These are phyloP conservation scores for Globisporangium emineosum DNA, from an alignment of 352 stramenopile species.

Conservation along the genomic window DNA sequence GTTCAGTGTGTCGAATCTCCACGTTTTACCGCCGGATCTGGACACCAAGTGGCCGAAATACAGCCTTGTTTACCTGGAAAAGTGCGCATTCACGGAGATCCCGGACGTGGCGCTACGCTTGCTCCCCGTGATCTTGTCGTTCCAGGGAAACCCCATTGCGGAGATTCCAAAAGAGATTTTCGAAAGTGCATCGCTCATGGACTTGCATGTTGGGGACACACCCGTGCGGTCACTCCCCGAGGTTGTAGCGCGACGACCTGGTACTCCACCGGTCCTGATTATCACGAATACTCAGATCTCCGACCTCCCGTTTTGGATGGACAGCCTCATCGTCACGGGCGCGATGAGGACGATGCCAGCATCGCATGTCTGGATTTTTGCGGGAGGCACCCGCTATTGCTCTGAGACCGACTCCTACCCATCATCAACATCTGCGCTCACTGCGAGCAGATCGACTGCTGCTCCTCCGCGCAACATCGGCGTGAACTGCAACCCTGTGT, in stretches of 20 bases:
- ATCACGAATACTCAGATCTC: neutral
- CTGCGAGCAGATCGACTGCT: neutral
- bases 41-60: neutral
- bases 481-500: neutral
- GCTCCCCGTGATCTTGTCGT: neutral
- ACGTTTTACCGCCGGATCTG: neutral
- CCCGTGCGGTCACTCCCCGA: neutral
- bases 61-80: neutral
- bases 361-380: neutral
- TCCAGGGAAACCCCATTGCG: neutral
- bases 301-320: neutral
- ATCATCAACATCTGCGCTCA: too few species aligned
- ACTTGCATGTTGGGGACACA: neutral
- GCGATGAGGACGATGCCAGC: too few species aligned
- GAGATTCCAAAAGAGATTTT: neutral
- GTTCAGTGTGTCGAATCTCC: too few species aligned
- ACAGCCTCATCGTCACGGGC: neutral
- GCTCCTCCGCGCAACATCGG: neutral
- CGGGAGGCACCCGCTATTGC: neutral
- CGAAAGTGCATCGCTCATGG: neutral
- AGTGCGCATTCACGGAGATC: neutral
- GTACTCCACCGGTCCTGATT: neutral
- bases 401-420: neutral
- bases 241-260: neutral
- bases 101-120: neutral